Base-by-base conservation (phyloP, 2,329 filamentous ascomycete genomes). In the Pezicula radicicola region DNA sequence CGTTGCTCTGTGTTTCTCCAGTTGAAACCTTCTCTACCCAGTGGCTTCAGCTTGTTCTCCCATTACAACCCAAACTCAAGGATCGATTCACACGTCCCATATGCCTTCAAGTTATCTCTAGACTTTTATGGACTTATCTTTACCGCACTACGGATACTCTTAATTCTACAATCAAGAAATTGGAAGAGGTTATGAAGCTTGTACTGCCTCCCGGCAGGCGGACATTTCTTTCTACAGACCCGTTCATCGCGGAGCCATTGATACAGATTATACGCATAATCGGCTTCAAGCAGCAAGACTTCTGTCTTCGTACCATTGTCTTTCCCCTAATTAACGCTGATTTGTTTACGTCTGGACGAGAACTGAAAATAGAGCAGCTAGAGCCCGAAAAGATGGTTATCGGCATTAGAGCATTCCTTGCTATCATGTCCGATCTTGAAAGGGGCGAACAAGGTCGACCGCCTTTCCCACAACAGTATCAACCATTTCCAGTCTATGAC, bases 331-430 rank as follows among this genome's bases (percentile, higher is more conserved):
- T 99, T 65, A 96, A 96, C 66, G 91, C 91, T 1, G 93, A 97
- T 48, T 75, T 91, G n/a, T 94, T 97, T 66, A 78, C 81, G 27
- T 83, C 85, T 16, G 78, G 77, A 2, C 61, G 59, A 50, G 75
- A 89, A 57, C 79, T 68, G 28, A 91, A 84, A 65, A 88, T 97
- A 27, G 94, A 97, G 65, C 90, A 95, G 64, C 79, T 99, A 55
- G 94, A 99, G 56, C 94, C 95, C 0, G 95, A 99, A 66, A 88
- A 90, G 62, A 96, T 97, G 73, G 93, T 97, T n/a, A 89, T 99
- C 60, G 94, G 92, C 3, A 99, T 99, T 56, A 84, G 91, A 56
- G 89, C 94, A 3, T 99, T 97, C 66, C 77, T 99, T 27, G 89
- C 88, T 30, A 91, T 97, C 60, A 93, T 99, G 83, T 82, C 88